phyloP scores from a whole-genome alignment of 1,139 yeast species.

The Yamadazyma atmosphaerica region DNA sequence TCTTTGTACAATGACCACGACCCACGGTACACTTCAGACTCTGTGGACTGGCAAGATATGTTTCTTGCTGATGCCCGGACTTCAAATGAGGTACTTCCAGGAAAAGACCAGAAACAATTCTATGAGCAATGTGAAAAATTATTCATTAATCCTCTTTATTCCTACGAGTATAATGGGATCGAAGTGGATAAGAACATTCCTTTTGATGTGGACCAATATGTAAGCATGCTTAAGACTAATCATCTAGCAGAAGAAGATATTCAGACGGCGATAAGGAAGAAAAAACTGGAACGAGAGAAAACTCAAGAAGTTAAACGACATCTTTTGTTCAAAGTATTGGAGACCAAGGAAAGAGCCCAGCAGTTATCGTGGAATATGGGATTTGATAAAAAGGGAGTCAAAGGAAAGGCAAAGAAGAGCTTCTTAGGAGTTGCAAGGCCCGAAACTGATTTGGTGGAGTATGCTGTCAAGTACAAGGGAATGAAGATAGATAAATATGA shows the following conservation, averaged over 20 bases:
- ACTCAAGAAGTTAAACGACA: slow-evolving; percentile 6
- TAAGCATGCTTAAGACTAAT: slow-evolving; percentile 2
- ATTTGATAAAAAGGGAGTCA: slow-evolving; percentile 2
- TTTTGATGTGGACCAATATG: slow-evolving; percentile 7
- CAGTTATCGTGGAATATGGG: slow-evolving; percentile 13
- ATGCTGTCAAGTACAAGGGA: slow-evolving; percentile 9
- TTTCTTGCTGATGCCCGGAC: slow-evolving; percentile 10
- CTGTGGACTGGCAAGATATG: slow-evolving; percentile 17
- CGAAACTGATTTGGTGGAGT: slow-evolving; percentile 4
- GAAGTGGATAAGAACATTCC: slow-evolving; percentile 6
- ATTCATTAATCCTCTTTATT: slow-evolving; percentile 10
- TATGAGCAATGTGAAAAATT: slow-evolving; percentile 12
- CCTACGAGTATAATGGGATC: slow-evolving; percentile 11
- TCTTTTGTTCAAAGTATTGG: slow-evolving; percentile 6
- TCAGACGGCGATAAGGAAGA: neutral
- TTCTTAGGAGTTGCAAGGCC: slow-evolving; percentile 1
- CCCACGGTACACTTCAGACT: neutral
- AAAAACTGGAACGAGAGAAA: slow-evolving; percentile 4
- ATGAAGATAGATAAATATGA: slow-evolving; percentile 10
- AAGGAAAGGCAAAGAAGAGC: neutral
- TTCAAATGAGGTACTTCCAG: slow-evolving; percentile 1
- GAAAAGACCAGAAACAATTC: slow-evolving; percentile 3
- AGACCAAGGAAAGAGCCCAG: slow-evolving; percentile 4
- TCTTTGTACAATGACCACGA: neutral
- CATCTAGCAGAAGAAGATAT: neutral